Evolutionary conservation across 345 rosid genomes (phyloP).

Genomic region (Capsella bursapastoris): DNA sequence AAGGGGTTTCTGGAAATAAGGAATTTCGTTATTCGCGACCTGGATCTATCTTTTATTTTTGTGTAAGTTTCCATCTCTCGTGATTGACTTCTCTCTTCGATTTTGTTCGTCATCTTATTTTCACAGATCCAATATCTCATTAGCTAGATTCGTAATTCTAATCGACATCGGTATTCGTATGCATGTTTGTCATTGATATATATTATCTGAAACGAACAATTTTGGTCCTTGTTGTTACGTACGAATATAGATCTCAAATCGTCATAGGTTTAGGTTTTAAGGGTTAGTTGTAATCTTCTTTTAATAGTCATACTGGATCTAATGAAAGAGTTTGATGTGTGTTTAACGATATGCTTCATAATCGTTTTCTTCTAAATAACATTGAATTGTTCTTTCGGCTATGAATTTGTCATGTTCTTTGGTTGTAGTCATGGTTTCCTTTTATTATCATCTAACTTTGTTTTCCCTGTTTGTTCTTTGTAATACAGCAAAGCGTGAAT

Average conservation of each 20-base stretch:
- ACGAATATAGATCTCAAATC: too few relatives aligned
- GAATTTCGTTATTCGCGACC: not conserved
- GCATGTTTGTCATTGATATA: not conserved
- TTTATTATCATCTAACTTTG: not conserved
- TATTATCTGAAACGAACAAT: not conserved
- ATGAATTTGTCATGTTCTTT: not conserved
- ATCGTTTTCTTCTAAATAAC: too few relatives aligned
- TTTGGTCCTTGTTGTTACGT: too few relatives aligned
- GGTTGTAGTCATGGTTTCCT: not conserved
- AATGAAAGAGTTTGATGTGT: too few relatives aligned
- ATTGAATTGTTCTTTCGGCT: not conserved
- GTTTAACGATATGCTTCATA: too few relatives aligned
- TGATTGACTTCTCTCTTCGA: not conserved
- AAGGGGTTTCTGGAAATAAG: constrained; percentile 17
- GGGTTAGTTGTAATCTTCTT: too few relatives aligned
- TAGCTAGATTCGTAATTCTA: not conserved
- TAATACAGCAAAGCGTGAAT: constrained; percentile 61
- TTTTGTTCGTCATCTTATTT: not conserved
- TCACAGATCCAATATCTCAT: not conserved
- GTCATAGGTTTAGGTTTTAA: too few relatives aligned
- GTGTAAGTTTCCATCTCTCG: constrained; percentile 32
- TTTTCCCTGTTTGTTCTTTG: not conserved
- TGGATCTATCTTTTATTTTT: not conserved
- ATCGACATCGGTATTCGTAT: not conserved
- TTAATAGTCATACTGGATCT: too few relatives aligned